Evolutionary conservation across 2,329 filamentous ascomycete genomes (phyloP).

Genomic region (Zymoseptoria ardabiliae): DNA sequence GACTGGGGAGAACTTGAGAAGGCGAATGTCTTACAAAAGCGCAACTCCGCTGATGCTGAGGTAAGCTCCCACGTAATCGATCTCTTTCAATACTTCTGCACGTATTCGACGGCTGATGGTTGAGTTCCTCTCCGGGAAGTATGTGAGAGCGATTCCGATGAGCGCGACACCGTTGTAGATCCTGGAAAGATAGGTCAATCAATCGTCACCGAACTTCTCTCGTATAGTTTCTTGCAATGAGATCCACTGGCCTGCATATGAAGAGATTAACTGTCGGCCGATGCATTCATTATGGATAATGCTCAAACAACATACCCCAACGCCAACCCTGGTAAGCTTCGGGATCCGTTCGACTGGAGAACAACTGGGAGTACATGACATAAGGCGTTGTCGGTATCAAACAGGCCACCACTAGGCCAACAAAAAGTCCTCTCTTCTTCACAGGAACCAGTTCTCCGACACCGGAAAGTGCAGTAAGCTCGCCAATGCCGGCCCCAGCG

Average conservation of each 20-base stretch:
- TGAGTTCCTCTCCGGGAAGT: conserved; percentile 8
- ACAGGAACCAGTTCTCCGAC: conserved; percentile 9
- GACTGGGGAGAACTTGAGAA: background rate
- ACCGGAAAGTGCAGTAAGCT: conserved; percentile 12
- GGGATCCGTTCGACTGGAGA: conserved; percentile 4
- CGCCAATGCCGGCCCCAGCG: conserved; percentile 9
- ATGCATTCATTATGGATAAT: no score
- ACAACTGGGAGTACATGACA: conserved; percentile 12
- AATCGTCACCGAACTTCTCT: background rate
- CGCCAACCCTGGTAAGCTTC: background rate
- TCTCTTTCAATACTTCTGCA: conserved; percentile 34
- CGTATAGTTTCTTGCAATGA: background rate
- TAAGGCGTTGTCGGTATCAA: conserved; percentile 11
- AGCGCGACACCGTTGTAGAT: conserved; percentile 45
- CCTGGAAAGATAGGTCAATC: conserved; percentile 6
- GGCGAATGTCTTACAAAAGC: conserved; percentile 29
- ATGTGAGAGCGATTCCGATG: conserved; percentile 33
- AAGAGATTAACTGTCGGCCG: background rate
- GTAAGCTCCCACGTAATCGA: conserved; percentile 46
- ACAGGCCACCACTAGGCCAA: conserved; percentile 9
- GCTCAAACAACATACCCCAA: background rate
- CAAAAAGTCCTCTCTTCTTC: conserved; percentile 7
- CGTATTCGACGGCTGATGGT: background rate
- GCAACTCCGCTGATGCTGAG: conserved; percentile 43
- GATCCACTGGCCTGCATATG: background rate